Conservation (phyloP, 2,329 filamentous ascomycete genomes). For the Cercospora citrullina region DNA sequence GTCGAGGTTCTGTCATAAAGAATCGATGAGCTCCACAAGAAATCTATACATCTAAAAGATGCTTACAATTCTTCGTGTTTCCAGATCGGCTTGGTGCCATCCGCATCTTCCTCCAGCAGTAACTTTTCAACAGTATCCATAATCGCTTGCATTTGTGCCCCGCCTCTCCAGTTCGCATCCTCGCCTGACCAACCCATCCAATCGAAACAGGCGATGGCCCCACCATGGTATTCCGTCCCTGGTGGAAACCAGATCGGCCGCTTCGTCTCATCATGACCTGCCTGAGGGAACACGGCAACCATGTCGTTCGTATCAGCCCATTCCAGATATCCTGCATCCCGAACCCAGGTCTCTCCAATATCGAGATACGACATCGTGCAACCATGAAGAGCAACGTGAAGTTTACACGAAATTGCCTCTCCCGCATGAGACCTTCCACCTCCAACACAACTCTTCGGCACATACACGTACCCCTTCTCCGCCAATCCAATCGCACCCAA, state of each 20-base stretch:
- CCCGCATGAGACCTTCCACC: not conserved
- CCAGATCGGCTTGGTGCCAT: not conserved
- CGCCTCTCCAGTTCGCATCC: slow-evolving; percentile 15
- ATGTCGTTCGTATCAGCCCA: slow-evolving; percentile 20
- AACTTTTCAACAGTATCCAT: slow-evolving; percentile 9
- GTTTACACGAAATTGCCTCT: not conserved
- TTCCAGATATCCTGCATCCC: slow-evolving; percentile 11
- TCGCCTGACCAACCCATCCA: slow-evolving; percentile 14
- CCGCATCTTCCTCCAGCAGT: not conserved
- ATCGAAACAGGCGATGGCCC: slow-evolving; percentile 16
- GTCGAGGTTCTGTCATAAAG: not conserved
- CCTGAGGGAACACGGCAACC: slow-evolving; percentile 16
- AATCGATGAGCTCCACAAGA: not conserved
- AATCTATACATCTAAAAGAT: not conserved
- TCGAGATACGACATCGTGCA: slow-evolving; percentile 16
- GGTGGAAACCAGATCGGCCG: slow-evolving; percentile 12
- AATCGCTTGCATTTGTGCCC: slow-evolving; percentile 18
- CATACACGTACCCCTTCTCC: slow-evolving; percentile 4
- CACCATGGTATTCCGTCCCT: slow-evolving; percentile 5
- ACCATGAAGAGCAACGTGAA: slow-evolving; percentile 21
- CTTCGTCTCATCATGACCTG: slow-evolving; percentile 7
- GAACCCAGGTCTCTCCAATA: slow-evolving; percentile 12
- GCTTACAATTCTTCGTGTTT: not conserved
- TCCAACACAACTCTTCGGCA: slow-evolving; percentile 1
- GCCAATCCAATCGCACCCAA: slow-evolving; percentile 16